Conservation (phyloP, 1,284 basidiomycete genomes). For the Coniferiporia sulphurascens region DNA sequence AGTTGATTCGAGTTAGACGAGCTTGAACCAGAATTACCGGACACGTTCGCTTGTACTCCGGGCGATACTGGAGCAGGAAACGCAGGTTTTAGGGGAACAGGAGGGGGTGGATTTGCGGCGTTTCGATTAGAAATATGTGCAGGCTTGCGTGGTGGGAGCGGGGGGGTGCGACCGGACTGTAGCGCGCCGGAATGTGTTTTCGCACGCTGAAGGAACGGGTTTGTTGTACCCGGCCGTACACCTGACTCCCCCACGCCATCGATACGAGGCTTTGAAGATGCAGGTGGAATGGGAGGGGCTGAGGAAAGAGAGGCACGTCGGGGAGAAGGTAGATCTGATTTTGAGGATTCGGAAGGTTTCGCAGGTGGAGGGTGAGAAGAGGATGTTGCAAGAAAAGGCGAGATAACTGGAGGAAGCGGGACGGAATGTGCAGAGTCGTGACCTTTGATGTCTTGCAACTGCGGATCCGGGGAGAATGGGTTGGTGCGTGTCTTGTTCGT, state of each 20-base stretch:
- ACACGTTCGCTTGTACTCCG: not conserved
- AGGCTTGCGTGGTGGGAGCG: slow-evolving; percentile 29
- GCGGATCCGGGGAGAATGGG: not conserved
- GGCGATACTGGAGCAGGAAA: slow-evolving; percentile 18
- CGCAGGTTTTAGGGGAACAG: slow-evolving; percentile 31
- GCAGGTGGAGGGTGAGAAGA: slow-evolving; percentile 21
- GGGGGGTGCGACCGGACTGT: slow-evolving; percentile 15
- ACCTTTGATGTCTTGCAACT: not conserved
- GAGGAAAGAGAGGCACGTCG: slow-evolving; percentile 14
- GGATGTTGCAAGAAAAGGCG: slow-evolving; percentile 24
- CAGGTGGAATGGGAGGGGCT: slow-evolving; percentile 12
- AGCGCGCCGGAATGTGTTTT: slow-evolving; percentile 20
- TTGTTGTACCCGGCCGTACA: slow-evolving; percentile 29
- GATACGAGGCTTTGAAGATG: slow-evolving; percentile 8
- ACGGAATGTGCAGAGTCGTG: not conserved
- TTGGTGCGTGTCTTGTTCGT: not conserved
- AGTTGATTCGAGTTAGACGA: slow-evolving; percentile 23
- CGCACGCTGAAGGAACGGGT: slow-evolving; percentile 33
- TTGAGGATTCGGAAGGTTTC: slow-evolving; percentile 24
- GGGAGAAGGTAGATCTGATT: slow-evolving; percentile 5
- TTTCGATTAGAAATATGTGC: slow-evolving; percentile 1
- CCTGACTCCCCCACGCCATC: slow-evolving; percentile 1
- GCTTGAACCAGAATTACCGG: slow-evolving; percentile 26
- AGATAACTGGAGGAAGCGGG: slow-evolving; percentile 20
- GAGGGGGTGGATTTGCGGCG: slow-evolving; percentile 20